Conservation (phyloP, 2,329 filamentous ascomycete genomes). For the Esteya vermicola region DNA sequence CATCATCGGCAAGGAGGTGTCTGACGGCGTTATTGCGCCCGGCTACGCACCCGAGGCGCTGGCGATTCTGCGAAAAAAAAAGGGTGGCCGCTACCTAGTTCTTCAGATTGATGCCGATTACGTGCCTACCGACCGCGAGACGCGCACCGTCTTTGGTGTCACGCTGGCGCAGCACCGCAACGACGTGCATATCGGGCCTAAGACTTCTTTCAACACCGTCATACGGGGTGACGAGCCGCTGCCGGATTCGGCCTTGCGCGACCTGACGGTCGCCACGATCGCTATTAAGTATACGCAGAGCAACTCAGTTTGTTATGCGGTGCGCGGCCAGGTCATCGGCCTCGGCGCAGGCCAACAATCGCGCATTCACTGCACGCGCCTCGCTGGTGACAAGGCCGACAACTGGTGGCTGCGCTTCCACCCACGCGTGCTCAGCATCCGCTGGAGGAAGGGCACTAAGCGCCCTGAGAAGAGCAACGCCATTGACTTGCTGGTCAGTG, state of each 20-base stretch:
- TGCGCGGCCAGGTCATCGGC: slow-evolving; percentile 85
- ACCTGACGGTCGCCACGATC: slow-evolving; percentile 90
- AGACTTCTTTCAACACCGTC: slow-evolving; percentile 74
- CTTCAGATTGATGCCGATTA: slow-evolving; percentile 88
- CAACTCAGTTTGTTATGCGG: slow-evolving; percentile 96
- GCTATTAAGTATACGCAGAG: slow-evolving; percentile 98
- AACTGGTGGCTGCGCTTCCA: slow-evolving; percentile 99
- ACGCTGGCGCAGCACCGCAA: slow-evolving; percentile 85
- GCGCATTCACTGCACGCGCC: slow-evolving; percentile 93
- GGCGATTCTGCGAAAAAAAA: slow-evolving; percentile 92
- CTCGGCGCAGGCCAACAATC: slow-evolving; percentile 95
- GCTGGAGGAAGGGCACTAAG: slow-evolving; percentile 98
- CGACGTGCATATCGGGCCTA: slow-evolving; percentile 71
- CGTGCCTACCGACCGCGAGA: slow-evolving; percentile 66
- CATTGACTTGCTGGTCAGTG: slow-evolving; percentile 87
- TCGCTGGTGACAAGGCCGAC: slow-evolving; percentile 95
- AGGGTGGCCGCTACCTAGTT: slow-evolving; percentile 91
- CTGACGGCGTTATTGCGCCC: slow-evolving; percentile 89
- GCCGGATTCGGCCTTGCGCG: slow-evolving; percentile 68
- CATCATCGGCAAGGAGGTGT: slow-evolving; percentile 97
- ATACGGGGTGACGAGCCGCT: slow-evolving; percentile 62
- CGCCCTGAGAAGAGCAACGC: slow-evolving; percentile 95
- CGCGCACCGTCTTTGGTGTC: slow-evolving; percentile 79
- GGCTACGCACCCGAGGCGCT: slow-evolving; percentile 75
- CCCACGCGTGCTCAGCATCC: slow-evolving; percentile 70